These are phyloP conservation scores for Pistacia atlantica DNA, from an alignment of 345 rosid genomes.

Conservation along the genomic window DNA sequence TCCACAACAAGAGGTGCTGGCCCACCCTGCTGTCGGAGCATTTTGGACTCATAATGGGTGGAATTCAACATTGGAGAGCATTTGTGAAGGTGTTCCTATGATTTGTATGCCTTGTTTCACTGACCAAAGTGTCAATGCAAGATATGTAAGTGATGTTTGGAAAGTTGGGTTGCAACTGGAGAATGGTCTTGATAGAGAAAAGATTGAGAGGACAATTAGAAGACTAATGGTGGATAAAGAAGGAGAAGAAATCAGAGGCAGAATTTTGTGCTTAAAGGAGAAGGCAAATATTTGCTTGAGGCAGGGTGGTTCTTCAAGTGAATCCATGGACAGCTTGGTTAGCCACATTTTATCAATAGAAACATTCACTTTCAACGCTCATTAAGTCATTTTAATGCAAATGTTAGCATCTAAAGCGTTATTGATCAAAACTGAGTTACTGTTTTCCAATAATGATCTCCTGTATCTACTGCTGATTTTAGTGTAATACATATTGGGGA, in stretches of 20 bases:
- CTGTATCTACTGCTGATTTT: too few relatives aligned
- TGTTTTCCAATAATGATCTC: too few relatives aligned
- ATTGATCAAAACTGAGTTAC: neutral
- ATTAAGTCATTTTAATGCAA: neutral
- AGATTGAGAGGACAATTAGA: slow-evolving; percentile 18
- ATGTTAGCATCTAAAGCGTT: neutral
- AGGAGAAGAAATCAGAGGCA: slow-evolving; percentile 30
- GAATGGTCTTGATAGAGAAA: slow-evolving; percentile 25
- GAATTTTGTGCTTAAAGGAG: slow-evolving; percentile 23
- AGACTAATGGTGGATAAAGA: slow-evolving; percentile 24
- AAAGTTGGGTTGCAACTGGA: slow-evolving; percentile 34
- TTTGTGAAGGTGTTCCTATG: slow-evolving; percentile 37
- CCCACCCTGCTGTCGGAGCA: slow-evolving; percentile 30
- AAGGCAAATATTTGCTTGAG: slow-evolving; percentile 13
- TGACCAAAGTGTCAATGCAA: slow-evolving; percentile 37
- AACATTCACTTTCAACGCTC: neutral
- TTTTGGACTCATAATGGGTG: slow-evolving; percentile 43
- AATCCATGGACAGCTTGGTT: slow-evolving; percentile 23
- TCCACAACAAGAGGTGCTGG: slow-evolving; percentile 34
- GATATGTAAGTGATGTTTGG: slow-evolving; percentile 38
- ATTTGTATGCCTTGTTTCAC: slow-evolving; percentile 43
- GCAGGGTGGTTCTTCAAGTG: slow-evolving; percentile 29
- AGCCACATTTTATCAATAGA: slow-evolving; percentile 25
- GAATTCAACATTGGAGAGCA: slow-evolving; percentile 39
- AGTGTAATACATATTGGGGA: too few relatives aligned